phyloP scores from a whole-genome alignment of 805 yeast genomes.

The Saturnispora bothae region DNA sequence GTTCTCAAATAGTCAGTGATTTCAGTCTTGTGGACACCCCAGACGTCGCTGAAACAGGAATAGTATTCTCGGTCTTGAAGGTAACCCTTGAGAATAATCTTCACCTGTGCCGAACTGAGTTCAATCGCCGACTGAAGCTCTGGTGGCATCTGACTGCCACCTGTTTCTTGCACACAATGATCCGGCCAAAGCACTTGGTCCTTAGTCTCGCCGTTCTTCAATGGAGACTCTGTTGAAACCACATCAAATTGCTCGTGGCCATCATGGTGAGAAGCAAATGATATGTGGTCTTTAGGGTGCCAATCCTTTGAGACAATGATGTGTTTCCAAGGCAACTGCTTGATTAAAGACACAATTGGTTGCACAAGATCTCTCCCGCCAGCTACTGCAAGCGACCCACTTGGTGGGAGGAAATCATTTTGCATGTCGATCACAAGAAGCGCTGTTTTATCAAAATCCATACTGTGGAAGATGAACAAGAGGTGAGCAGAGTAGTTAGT shows the following conservation, averaged over 20 bases:
- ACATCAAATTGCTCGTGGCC: slow-evolving; percentile 38
- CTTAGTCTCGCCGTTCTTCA: slow-evolving; percentile 23
- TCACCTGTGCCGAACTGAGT: slow-evolving; percentile 19
- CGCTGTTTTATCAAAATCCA: slow-evolving; percentile 32
- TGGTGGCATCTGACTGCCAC: slow-evolving; percentile 54
- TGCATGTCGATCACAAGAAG: slow-evolving; percentile 73
- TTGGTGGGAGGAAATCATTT: slow-evolving; percentile 73
- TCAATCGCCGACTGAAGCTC: slow-evolving; percentile 33
- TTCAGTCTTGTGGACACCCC: slow-evolving; percentile 65
- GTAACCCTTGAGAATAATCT: slow-evolving; percentile 59
- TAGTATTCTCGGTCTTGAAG: slow-evolving; percentile 70
- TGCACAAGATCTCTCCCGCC: slow-evolving; percentile 52
- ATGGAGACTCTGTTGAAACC: slow-evolving; percentile 42
- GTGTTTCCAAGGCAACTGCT: slow-evolving; percentile 42
- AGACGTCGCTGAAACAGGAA: slow-evolving; percentile 75
- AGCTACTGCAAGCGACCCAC: slow-evolving; percentile 66
- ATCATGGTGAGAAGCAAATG: slow-evolving; percentile 66
- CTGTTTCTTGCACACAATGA: slow-evolving; percentile 69
- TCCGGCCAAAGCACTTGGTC: slow-evolving; percentile 73
- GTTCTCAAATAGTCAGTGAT: slow-evolving; percentile 38
- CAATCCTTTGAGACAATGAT: slow-evolving; percentile 76
- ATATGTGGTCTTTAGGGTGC: slow-evolving; percentile 73
- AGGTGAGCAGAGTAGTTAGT: background rate
- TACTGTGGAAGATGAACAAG: background rate
- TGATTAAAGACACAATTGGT: slow-evolving; percentile 37